These are phyloP conservation scores for Sporothrix pseudoabietina DNA, from an alignment of 2,329 filamentous ascomycete genomes.

Conservation along the genomic window DNA sequence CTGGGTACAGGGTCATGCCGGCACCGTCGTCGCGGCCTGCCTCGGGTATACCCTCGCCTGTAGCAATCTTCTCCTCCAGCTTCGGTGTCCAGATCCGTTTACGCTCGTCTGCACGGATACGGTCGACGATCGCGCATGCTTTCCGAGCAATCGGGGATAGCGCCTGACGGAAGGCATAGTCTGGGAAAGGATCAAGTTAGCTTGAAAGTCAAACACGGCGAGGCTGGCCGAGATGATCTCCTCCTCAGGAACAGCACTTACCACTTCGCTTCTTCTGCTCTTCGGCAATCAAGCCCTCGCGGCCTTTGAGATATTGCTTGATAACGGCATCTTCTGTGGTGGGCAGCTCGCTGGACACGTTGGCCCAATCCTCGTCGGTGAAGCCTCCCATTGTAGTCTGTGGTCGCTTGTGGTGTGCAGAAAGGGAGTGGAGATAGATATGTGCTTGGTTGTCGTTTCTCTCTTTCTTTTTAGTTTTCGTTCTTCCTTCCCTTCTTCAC, in stretches of 20 bases:
- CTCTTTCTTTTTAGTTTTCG: too few species aligned
- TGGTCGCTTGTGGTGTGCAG: not conserved
- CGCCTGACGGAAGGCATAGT: slow-evolving; percentile 69
- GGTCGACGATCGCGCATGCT: slow-evolving; percentile 77
- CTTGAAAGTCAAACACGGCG: not conserved
- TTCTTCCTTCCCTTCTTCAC: not conserved
- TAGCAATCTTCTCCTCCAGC: slow-evolving; percentile 69
- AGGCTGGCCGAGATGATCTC: slow-evolving; percentile 27
- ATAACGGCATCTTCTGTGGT: slow-evolving; percentile 71
- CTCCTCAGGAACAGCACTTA: slow-evolving; percentile 44
- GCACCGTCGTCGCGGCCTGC: slow-evolving; percentile 1
- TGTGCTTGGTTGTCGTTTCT: not conserved
- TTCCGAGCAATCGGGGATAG: slow-evolving; percentile 77
- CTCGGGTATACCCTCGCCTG: slow-evolving; percentile 56
- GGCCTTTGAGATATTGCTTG: slow-evolving; percentile 75
- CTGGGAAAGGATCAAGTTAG: slow-evolving; percentile 43
- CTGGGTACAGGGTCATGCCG: slow-evolving; percentile 63
- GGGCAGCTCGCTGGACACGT: slow-evolving; percentile 60
- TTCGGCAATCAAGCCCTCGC: slow-evolving; percentile 73
- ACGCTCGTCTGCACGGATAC: slow-evolving; percentile 77
- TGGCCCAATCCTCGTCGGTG: slow-evolving; percentile 61
- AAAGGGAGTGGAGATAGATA: not conserved
- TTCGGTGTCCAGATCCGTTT: slow-evolving; percentile 73
- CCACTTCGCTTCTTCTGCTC: slow-evolving; percentile 83
- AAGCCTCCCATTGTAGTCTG: slow-evolving; percentile 27